Base-by-base conservation (phyloP, 345 rosid genomes). In the Dipteronia sinensis region DNA sequence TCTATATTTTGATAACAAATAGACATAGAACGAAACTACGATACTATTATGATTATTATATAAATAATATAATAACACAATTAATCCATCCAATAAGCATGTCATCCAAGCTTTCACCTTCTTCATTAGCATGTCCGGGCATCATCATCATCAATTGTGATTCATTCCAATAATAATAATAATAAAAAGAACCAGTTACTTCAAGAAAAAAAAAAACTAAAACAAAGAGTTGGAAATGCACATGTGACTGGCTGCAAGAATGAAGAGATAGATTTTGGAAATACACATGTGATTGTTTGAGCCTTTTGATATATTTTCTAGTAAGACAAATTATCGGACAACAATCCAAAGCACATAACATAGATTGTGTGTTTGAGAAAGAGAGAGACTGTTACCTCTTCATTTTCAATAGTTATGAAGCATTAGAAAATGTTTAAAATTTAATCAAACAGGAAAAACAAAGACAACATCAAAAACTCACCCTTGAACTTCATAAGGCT, bases 281-380 rank as follows among this genome's bases (percentile, higher is more conserved):
- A n/a, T 19, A 69, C 75, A 55, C 17, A 85, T 83, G 71, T 77
- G 69, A 47, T 9, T 49, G 76, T 74, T 65, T 47, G 27, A 85
- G 82, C 63, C 70, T 27, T 56, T 46, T 20, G 71, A 72, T 29
- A 51, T 44, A 85, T 64, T 58, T 23, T 22, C 83, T 80, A 75
- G 3, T 73, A 25, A 19, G 11, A 71, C 69, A 6, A 6, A 40
- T 46, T 6, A 13, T 17, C 42, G 13, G 11, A 34, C 10, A 17
- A 6, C 40, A 66, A 31, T 6, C 23, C 8, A 29, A 20, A 29
- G 22, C n/a, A 55, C 22, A 29, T 31, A 56, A 23, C 1, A 16
- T 61, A 19, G 3, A 62, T 4, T 15, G 59, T 15, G 61, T 4
- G n/a, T 15, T 47, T 42, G 42, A 16, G 68, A 56, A 20, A 76